phyloP scores from a whole-genome alignment of 345 rosid species.

The Gossypium longicalyx region DNA sequence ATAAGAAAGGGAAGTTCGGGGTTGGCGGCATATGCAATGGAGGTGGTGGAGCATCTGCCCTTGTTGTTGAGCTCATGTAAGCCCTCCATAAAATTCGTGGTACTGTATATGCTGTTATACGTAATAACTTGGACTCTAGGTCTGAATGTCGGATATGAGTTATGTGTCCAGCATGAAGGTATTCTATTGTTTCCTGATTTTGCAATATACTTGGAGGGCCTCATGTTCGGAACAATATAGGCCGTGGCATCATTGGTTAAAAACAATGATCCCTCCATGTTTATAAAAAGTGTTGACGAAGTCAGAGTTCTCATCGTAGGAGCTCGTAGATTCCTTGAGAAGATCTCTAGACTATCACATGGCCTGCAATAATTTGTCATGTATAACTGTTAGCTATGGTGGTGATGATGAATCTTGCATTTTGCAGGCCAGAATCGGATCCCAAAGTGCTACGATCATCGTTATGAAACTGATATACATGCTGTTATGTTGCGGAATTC shows the following conservation, averaged over 20 bases:
- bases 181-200: too few relatives aligned
- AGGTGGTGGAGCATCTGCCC: constrained; percentile 94
- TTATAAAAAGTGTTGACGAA: too few relatives aligned
- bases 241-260: too few relatives aligned
- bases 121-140: too few relatives aligned
- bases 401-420: background rate
- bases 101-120: background rate
- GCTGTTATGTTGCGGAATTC: background rate
- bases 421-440: background rate
- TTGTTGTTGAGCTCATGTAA: constrained; percentile 83
- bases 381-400: background rate
- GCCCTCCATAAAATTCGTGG: constrained; percentile 24
- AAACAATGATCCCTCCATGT: too few relatives aligned
- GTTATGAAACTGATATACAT: background rate
- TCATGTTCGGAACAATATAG: too few relatives aligned
- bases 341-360: background rate
- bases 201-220: too few relatives aligned
- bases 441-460: background rate
- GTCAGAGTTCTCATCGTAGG: background rate
- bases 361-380: background rate
- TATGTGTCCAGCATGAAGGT: too few relatives aligned
- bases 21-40: constrained; percentile 91
- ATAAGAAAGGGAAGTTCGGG: constrained; percentile 70
- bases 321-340: background rate
- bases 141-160: too few relatives aligned